Percentiles rank a stretch among this genome's conserved stretches.
These are phyloP conservation scores for Cenchrus americanus DNA, from an alignment of 176 grass and related monocot genomes.

Conservation along the genomic window DNA sequence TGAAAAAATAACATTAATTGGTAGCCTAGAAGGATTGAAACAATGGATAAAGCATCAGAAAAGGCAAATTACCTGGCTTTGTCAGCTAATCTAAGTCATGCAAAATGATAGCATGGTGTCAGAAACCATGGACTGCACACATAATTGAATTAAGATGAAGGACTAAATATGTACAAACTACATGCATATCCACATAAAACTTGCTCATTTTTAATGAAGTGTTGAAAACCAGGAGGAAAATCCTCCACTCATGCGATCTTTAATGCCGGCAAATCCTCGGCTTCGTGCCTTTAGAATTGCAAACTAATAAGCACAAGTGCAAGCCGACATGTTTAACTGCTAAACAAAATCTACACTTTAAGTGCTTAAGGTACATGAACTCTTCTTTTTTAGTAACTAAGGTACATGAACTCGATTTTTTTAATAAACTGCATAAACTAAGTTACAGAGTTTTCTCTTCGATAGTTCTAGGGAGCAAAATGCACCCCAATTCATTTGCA, in stretches of 20 bases:
- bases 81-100: not conserved
- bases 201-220: not conserved
- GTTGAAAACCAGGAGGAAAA: not conserved
- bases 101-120: constrained; percentile 1
- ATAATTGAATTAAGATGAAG: not conserved
- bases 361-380: not conserved
- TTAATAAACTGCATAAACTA: not conserved
- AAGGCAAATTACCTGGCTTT: not conserved
- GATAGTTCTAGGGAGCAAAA: not conserved
- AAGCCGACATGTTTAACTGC: not conserved
- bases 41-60: not conserved
- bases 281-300: not conserved
- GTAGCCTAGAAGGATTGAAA: not conserved
- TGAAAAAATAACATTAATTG: constrained; percentile 45
- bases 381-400: not conserved
- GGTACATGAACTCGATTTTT: no score
- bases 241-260: not conserved
- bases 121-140: not conserved
- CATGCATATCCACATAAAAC: not conserved
- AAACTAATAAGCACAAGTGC: not conserved
- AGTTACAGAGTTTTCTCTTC: not conserved
- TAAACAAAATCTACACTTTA: not conserved
- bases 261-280: not conserved
- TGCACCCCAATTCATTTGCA: not conserved
- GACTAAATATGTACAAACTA: not conserved